Base-by-base conservation (phyloP, 2,329 filamentous ascomycete species). In the Epichloe brachyelytri region DNA sequence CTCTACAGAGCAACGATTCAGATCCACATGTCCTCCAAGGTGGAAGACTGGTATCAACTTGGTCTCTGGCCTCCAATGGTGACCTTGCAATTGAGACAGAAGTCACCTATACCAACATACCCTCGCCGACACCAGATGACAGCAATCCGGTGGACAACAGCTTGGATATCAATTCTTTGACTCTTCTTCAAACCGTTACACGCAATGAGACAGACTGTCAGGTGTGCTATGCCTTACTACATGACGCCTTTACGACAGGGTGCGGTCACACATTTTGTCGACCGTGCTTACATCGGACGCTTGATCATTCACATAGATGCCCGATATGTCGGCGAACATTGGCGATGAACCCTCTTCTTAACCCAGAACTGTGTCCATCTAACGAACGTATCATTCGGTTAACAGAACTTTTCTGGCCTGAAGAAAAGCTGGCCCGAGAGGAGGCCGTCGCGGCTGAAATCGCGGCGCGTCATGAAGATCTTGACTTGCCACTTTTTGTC, bases 201-300 rank as follows among this genome's bases (percentile, higher is more conserved):
- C 78, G 82, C 54, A 72, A 74, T 15, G 88, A 95, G 62, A 72
- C 94, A 61, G 88, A 95, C 60, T 96, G 90, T 58, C 87, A 93
- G 59, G 82, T 95, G 53, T 95, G 90, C 67, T 94, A 91, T 64
- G 79, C 82, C 40, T 67, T 94, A 20, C 85, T 91, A 63, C 71
- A 88, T 54, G 86, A 95, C 54, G 88, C 90, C 0, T 72, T 90
- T 48, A 95, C 89, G 0, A 94, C 88, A 0, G 75, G 79, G 1
- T 96, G 90, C 60, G 90, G 90, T 1, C 90, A 96, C 64, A 95
- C 88, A 0, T 91, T 93, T 60, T 96, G 90, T 64, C 82, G 86
- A 19, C 77, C 78, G 53, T 96, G 90, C 63, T 72, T 95, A 20
- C 79, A 82, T 51, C 80, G 85, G 44, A 80, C 86, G 6, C 72